A percentile compares a stretch with the other conserved stretches of the same genome.
Evolutionary conservation across 352 stramenopile species (phyloP).

Genomic region (Phytophthora pseudosyringae): DNA sequence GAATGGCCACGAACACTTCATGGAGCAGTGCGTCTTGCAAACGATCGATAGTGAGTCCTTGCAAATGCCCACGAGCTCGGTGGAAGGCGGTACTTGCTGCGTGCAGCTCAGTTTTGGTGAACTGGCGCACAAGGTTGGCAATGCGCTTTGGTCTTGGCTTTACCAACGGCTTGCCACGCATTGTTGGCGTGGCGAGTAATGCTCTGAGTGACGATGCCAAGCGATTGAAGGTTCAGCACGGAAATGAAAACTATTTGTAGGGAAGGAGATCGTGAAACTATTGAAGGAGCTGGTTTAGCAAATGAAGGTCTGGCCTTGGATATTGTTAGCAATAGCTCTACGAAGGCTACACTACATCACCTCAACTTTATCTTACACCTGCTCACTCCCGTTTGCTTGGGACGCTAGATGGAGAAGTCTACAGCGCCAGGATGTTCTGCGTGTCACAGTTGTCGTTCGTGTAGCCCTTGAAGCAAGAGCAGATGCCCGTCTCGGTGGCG

Average conservation of each 20-base stretch:
- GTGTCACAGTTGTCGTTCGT: slow-evolving; percentile 87
- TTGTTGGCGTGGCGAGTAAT: no score
- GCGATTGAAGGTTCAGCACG: neutral
- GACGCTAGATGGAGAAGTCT: slow-evolving; percentile 13
- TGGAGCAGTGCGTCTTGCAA: slow-evolving; percentile 50
- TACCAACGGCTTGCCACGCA: neutral
- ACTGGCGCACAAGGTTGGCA: slow-evolving; percentile 2
- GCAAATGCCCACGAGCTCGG: slow-evolving; percentile 44
- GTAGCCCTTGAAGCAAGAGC: slow-evolving; percentile 91
- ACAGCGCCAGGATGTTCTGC: slow-evolving; percentile 84
- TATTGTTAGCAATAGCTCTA: neutral
- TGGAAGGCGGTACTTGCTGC: slow-evolving; percentile 44
- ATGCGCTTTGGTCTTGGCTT: neutral
- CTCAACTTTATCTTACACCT: neutral
- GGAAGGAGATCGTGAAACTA: neutral
- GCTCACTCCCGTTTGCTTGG: neutral
- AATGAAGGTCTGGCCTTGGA: neutral
- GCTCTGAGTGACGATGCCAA: no score
- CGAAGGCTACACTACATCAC: neutral
- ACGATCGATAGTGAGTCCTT: slow-evolving; percentile 32
- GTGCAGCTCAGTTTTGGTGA: slow-evolving; percentile 36
- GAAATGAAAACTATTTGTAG: neutral
- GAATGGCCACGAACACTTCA: slow-evolving; percentile 45
- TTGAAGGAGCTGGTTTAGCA: neutral
- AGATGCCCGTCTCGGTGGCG: slow-evolving; percentile 66